These are phyloP conservation scores for Curvularia sp. DNA, from an alignment of 2,329 filamentous ascomycete genomes.

Conservation along the genomic window DNA sequence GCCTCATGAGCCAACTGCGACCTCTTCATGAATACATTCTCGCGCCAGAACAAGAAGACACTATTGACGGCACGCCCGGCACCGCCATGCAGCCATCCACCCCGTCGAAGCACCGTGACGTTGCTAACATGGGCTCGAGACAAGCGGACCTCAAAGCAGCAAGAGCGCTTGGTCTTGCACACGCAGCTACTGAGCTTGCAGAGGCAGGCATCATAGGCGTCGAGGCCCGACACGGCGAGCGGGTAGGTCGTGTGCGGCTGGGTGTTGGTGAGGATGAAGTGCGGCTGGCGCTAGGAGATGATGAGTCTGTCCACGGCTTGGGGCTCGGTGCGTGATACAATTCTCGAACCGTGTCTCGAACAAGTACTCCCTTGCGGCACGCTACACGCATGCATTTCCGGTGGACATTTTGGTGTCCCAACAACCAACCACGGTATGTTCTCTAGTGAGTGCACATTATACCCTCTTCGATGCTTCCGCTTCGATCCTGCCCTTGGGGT, in stretches of 20 bases:
- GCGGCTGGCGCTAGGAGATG: conserved; percentile 83
- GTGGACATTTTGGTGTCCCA: not conserved
- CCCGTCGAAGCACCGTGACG: conserved; percentile 29
- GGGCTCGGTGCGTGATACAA: conserved; percentile 53
- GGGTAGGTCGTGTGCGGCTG: conserved; percentile 85
- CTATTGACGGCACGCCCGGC: conserved; percentile 16
- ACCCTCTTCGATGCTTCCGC: not conserved
- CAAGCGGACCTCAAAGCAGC: conserved; percentile 49
- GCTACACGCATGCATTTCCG: not conserved
- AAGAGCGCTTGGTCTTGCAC: conserved; percentile 65
- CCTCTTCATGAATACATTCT: conserved; percentile 69
- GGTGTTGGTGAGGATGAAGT: conserved; percentile 91
- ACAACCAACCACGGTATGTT: conserved; percentile 11
- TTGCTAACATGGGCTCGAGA: conserved; percentile 25
- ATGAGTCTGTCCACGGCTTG: conserved; percentile 82
- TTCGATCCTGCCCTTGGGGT: conserved; percentile 14
- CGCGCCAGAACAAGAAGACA: conserved; percentile 46
- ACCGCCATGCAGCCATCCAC: conserved; percentile 18
- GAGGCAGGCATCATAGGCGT: conserved; percentile 88
- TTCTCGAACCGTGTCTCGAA: conserved; percentile 3
- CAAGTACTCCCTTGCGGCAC: not conserved
- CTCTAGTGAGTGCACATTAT: not conserved
- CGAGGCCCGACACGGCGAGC: conserved; percentile 77
- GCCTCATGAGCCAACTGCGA: conserved; percentile 65
- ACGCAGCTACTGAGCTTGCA: conserved; percentile 80